These are phyloP conservation scores for Medicago lupulina DNA, from an alignment of 306 rosid species.

Conservation along the genomic window DNA sequence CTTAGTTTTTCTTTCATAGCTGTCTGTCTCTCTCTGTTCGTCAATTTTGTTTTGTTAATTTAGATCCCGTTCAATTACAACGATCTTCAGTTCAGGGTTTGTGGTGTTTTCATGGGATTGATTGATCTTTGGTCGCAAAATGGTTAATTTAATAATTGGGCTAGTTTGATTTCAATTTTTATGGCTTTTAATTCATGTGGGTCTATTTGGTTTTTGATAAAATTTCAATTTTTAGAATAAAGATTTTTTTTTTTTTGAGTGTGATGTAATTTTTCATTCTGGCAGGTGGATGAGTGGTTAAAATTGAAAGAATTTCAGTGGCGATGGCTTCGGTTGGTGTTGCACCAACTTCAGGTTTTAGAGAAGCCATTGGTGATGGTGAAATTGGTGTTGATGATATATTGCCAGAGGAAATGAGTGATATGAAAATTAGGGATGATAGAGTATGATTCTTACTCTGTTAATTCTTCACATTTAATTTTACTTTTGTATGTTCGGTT, in stretches of 20 bases:
- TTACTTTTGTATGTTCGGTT: conserved; percentile 1
- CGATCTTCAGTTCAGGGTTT: conserved; percentile 46
- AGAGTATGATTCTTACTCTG: conserved; percentile 54
- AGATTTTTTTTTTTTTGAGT: background rate
- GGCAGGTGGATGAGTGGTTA: conserved; percentile 60
- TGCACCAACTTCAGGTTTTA: conserved; percentile 71
- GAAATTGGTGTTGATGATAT: conserved; percentile 72
- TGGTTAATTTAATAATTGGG: conserved; percentile 21
- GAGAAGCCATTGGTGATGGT: conserved; percentile 69
- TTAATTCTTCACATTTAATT: background rate
- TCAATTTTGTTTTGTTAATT: conserved; percentile 31
- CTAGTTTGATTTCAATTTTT: background rate
- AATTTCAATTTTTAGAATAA: background rate
- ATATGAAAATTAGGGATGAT: conserved; percentile 95
- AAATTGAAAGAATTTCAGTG: conserved; percentile 37
- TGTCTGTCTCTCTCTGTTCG: background rate
- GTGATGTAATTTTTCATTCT: conserved; percentile 35
- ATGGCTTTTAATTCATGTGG: conserved; percentile 28
- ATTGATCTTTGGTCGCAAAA: conserved; percentile 28
- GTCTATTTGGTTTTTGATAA: conserved; percentile 3
- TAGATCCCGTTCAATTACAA: conserved; percentile 39
- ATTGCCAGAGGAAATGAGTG: conserved; percentile 95
- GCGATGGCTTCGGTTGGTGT: conserved; percentile 86
- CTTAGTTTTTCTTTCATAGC: background rate
- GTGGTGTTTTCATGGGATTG: conserved; percentile 11